A percentile compares a stretch with the other conserved stretches of the same genome.
Evolutionary conservation across 805 yeast species (phyloP).

Genomic region (Zygosaccharomyces bisporus): DNA sequence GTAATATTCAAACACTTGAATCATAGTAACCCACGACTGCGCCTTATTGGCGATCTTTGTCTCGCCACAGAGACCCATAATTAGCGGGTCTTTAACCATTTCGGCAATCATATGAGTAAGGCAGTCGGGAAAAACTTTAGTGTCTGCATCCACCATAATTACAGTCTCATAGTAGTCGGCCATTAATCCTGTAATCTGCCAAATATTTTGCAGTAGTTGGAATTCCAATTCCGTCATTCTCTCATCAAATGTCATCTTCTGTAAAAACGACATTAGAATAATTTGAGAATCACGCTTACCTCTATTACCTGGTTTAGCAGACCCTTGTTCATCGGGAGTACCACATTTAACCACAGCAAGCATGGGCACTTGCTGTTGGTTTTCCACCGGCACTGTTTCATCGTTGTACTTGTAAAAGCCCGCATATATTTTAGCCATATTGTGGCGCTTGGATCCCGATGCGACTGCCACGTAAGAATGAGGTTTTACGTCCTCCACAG

Average conservation of each 20-base stretch:
- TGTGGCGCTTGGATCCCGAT: constrained; percentile 89
- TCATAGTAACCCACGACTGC: constrained; percentile 85
- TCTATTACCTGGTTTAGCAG: constrained; percentile 84
- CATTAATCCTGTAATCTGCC: constrained; percentile 82
- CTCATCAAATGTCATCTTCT: constrained; percentile 83
- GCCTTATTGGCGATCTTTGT: constrained; percentile 83
- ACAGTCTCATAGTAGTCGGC: constrained; percentile 77
- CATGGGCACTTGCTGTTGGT: constrained; percentile 83
- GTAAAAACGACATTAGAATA: constrained; percentile 84
- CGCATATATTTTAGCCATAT: constrained; percentile 94
- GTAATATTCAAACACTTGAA: constrained; percentile 90
- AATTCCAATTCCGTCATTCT: constrained; percentile 90
- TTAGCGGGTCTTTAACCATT: constrained; percentile 77
- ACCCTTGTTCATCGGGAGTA: constrained; percentile 68
- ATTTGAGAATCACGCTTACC: constrained; percentile 96
- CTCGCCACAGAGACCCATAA: constrained; percentile 95
- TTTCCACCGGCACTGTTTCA: constrained; percentile 65
- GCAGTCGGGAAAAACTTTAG: constrained; percentile 81
- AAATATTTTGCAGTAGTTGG: constrained; percentile 67
- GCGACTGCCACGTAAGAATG: constrained; percentile 94
- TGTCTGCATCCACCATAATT: constrained; percentile 94
- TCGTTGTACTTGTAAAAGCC: constrained; percentile 90
- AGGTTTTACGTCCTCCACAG: constrained; percentile 72
- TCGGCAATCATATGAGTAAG: constrained; percentile 86
- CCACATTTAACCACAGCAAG: constrained; percentile 83